Base-by-base conservation (phyloP, 1,284 basidiomycete species). In the Exsudoporus floridanus region DNA sequence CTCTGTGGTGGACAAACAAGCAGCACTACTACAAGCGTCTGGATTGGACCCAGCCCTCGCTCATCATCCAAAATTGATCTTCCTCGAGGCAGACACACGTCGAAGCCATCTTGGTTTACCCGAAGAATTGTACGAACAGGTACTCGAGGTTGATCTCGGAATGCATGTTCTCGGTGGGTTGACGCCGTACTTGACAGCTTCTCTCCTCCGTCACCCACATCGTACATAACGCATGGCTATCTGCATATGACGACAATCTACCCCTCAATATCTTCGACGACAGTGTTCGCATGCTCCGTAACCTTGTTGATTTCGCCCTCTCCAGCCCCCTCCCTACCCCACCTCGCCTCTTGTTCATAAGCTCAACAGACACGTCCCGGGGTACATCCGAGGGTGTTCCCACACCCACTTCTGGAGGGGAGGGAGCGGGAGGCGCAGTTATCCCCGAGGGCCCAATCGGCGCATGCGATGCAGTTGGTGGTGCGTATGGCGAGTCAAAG, bases 401-500 rank as follows among this genome's bases (percentile, higher is more conserved):
- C 10, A 7, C 37, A 21, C n/a, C 12, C 18, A 14, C 37, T 9
- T 36, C 36, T 7, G 19, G 28, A 42, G 30, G 9, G 5, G 41
- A 30, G 1, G 38, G n/a, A 12, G 6, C 19, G 28, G 23, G 13
- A 5, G 21, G 4, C 3, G 8, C 14, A 7, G 10, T 36, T 38
- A 5, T n/a, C 13, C 13, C 43, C 25, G 50, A 50, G 21, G 52
- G 50, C 49, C 45, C 56, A 36, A 47, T 65, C 2, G 55, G 63
- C 34, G 40, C 71, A 2, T 56, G 58, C 16, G 56, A 62, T 25
- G 67, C 72, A 5, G 56, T 67, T 16, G 72, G 71, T 2, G 50
- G 58, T n/a, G 74, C 71, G 1, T 77, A 77, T 57, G 56, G 63
- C 13, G 72, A 77, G 55, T 70, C 71, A 21, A 80, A 79, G 65